Evolutionary conservation across 768 basidiomycete species (phyloP).

Genomic region (Suillus placidus): DNA sequence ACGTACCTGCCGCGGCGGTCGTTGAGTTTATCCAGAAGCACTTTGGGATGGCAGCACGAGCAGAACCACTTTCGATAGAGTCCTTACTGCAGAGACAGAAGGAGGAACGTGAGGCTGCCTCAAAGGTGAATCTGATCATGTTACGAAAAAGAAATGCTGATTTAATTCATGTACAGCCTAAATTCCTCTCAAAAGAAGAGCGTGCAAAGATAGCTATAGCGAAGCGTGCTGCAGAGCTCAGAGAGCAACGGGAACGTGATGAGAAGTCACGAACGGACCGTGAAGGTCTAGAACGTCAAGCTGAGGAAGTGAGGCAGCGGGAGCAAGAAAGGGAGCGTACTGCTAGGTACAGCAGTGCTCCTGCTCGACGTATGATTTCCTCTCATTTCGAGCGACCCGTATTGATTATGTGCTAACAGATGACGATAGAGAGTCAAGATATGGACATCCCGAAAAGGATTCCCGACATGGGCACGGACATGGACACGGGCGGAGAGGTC

Average conservation of each 20-base stretch:
- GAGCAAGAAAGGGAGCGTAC: constrained; percentile 42
- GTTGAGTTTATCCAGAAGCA: background rate
- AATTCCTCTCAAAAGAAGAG: constrained; percentile 91
- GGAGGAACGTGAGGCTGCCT: constrained; percentile 84
- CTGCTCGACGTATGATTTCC: constrained; percentile 36
- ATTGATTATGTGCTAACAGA: constrained; percentile 37
- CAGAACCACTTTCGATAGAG: constrained; percentile 88
- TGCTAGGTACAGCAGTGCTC: constrained; percentile 45
- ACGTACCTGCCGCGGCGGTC: constrained; percentile 3
- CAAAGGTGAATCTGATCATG: constrained; percentile 62
- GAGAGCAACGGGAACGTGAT: constrained; percentile 66
- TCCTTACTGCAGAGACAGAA: constrained; percentile 84
- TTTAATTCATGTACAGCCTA: constrained; percentile 59
- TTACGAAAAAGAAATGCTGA: constrained; percentile 3
- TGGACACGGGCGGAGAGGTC: constrained; percentile 48
- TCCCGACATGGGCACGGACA: constrained; percentile 39
- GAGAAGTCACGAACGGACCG: constrained; percentile 63
- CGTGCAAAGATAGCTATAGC: constrained; percentile 87
- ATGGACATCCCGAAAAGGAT: constrained; percentile 54
- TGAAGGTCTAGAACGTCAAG: constrained; percentile 74
- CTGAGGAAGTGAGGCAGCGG: constrained; percentile 63
- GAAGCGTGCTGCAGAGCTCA: constrained; percentile 83
- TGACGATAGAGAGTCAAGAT: constrained; percentile 49
- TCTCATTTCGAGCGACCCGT: background rate
- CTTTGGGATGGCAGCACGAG: constrained; percentile 46